These are phyloP conservation scores for Sclerotinia nivalis DNA, from an alignment of 2,329 filamentous ascomycete genomes.

Conservation along the genomic window DNA sequence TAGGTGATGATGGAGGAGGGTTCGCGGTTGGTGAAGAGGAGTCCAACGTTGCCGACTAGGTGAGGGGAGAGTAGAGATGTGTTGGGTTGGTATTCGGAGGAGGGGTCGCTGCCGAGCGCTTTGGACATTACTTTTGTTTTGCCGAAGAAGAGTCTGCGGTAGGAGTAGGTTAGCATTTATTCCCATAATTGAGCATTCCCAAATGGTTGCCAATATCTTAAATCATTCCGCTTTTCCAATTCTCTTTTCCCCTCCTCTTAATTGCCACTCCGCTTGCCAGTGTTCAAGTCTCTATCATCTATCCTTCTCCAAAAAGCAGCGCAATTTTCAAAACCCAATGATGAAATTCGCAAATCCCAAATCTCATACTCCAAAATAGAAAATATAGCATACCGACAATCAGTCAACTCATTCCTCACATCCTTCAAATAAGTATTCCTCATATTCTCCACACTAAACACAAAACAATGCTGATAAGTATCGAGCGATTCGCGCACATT, in stretches of 20 bases:
- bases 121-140: constrained; percentile 99
- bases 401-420: constrained; percentile 78
- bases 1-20: constrained; percentile 67
- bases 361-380: neutral
- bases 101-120: constrained; percentile 77
- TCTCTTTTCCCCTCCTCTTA: neutral
- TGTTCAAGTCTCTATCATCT: neutral
- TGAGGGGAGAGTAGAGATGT: constrained; percentile 68
- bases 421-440: constrained; percentile 95
- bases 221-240: neutral
- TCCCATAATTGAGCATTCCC: too few relatives aligned
- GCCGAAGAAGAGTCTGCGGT: constrained; percentile 84
- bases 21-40: constrained; percentile 83
- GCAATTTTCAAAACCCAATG: neutral
- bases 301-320: neutral
- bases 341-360: neutral
- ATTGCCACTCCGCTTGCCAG: too few relatives aligned
- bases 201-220: neutral
- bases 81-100: constrained; percentile 78
- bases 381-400: constrained; percentile 67
- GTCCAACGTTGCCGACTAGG: constrained; percentile 80
- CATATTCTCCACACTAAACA: constrained; percentile 96
- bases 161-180: neutral
- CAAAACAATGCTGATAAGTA: constrained; percentile 86
- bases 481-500: constrained; percentile 84